Evolutionary conservation across 2,329 filamentous ascomycete genomes (phyloP).

Genomic region (Spiromastix sp.): DNA sequence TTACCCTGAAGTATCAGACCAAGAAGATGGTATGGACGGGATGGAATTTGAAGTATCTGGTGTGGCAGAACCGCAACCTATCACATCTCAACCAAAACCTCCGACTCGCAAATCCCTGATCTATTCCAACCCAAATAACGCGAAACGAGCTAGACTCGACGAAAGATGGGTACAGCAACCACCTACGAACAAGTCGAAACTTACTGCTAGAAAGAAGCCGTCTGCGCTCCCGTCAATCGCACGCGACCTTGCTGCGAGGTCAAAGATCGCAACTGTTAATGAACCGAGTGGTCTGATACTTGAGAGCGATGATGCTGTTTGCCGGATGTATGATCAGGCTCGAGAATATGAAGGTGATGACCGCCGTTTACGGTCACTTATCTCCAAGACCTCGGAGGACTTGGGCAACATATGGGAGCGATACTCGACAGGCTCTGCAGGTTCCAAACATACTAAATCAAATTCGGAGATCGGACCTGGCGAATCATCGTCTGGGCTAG

Average conservation of each 20-base stretch:
- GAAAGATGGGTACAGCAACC: slow-evolving; percentile 28
- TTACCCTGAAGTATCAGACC: neutral
- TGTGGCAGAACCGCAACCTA: slow-evolving; percentile 20
- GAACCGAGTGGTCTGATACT: slow-evolving; percentile 66
- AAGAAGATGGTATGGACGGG: slow-evolving; percentile 1
- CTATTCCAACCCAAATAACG: slow-evolving; percentile 32
- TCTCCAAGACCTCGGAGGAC: slow-evolving; percentile 26
- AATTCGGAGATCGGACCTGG: slow-evolving; percentile 56
- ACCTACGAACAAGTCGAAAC: slow-evolving; percentile 22
- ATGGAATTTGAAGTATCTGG: neutral
- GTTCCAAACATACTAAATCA: slow-evolving; percentile 21
- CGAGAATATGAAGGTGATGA: slow-evolving; percentile 23
- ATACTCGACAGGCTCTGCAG: slow-evolving; percentile 34
- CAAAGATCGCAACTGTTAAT: slow-evolving; percentile 47
- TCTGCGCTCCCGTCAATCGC: slow-evolving; percentile 62
- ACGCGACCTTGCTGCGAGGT: slow-evolving; percentile 53
- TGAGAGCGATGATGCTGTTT: slow-evolving; percentile 62
- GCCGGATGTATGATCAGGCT: slow-evolving; percentile 47
- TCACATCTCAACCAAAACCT: slow-evolving; percentile 10
- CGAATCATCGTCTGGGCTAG: slow-evolving; percentile 50
- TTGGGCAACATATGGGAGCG: slow-evolving; percentile 26
- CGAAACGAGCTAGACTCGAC: slow-evolving; percentile 33
- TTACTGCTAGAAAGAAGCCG: slow-evolving; percentile 37
- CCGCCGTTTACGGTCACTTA: slow-evolving; percentile 19
- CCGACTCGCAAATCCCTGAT: slow-evolving; percentile 24